These are phyloP conservation scores for Blepharisma stoltei DNA, from an alignment of 73 alveolate genomes.

Conservation along the genomic window DNA sequence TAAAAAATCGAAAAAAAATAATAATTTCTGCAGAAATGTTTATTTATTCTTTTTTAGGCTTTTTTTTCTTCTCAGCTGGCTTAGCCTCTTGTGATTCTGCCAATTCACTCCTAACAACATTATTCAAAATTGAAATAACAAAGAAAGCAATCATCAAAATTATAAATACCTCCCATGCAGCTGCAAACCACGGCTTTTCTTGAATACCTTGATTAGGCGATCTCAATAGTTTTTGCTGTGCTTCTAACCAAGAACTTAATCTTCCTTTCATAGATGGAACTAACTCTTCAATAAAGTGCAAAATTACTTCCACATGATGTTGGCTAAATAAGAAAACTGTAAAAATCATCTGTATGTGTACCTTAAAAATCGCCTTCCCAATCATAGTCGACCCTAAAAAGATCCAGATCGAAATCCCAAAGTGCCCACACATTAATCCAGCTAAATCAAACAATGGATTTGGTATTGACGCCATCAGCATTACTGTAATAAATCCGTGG, in stretches of 20 bases:
- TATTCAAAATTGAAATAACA: slow-evolving; percentile 42
- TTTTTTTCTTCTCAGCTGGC: no score
- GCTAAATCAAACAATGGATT: slow-evolving; percentile 89
- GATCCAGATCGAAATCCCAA: slow-evolving; percentile 67
- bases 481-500: slow-evolving; percentile 73
- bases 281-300: slow-evolving; percentile 33
- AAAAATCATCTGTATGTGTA: slow-evolving; percentile 53
- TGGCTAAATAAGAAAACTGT: slow-evolving; percentile 66
- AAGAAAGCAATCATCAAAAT: slow-evolving; percentile 49
- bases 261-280: slow-evolving; percentile 49
- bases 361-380: slow-evolving; percentile 78
- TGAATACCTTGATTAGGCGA: slow-evolving; percentile 7
- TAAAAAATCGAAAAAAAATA: no score
- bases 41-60: no score
- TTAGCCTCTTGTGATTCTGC: no score
- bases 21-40: no score
- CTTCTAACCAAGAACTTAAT: slow-evolving; percentile 50
- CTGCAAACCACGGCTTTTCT: slow-evolving; percentile 42
- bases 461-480: slow-evolving; percentile 82
- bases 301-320: slow-evolving; percentile 65
- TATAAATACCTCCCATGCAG: slow-evolving; percentile 51
- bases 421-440: slow-evolving; percentile 87
- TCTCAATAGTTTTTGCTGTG: slow-evolving; percentile 50
- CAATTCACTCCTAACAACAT: slow-evolving; percentile 32
- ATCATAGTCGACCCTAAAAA: slow-evolving; percentile 86